Conservation (phyloP, 2,329 filamentous ascomycete genomes). For the Neopestalotiopsis sp. region DNA sequence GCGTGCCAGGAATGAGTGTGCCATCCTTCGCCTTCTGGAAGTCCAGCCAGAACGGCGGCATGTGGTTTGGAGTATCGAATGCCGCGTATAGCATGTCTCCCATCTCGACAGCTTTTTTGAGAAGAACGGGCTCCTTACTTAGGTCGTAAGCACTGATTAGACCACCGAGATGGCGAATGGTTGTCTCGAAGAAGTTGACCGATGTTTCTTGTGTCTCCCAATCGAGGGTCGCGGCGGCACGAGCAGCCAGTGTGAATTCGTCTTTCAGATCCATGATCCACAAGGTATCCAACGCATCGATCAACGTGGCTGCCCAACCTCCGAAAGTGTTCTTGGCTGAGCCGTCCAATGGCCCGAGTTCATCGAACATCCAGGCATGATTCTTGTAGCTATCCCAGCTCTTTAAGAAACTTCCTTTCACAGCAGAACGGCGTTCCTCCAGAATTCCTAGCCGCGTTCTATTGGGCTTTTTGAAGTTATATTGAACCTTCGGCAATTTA, state of each 20-base stretch:
- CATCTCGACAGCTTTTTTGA: slow-evolving; percentile 51
- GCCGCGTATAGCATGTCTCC: slow-evolving; percentile 54
- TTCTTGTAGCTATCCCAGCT: slow-evolving; percentile 58
- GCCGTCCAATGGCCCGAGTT: slow-evolving; percentile 55
- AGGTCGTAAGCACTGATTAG: slow-evolving; percentile 52
- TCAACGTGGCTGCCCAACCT: slow-evolving; percentile 63
- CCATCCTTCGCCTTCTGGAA: slow-evolving; percentile 47
- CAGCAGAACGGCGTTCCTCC: slow-evolving; percentile 37
- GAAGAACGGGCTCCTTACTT: slow-evolving; percentile 44
- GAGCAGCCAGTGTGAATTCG: slow-evolving; percentile 61
- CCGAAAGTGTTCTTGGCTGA: slow-evolving; percentile 54
- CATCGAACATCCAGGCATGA: slow-evolving; percentile 58
- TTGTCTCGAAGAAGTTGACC: slow-evolving; percentile 52
- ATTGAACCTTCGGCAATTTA: slow-evolving; percentile 28
- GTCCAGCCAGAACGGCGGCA: slow-evolving; percentile 62
- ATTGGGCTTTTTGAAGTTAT: slow-evolving; percentile 39
- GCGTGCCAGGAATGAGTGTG: slow-evolving; percentile 38
- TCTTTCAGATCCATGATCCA: slow-evolving; percentile 65
- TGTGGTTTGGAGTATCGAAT: slow-evolving; percentile 54
- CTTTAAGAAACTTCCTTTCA: slow-evolving; percentile 49
- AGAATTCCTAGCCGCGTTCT: slow-evolving; percentile 32
- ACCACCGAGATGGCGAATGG: slow-evolving; percentile 53
- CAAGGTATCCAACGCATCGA: slow-evolving; percentile 66
- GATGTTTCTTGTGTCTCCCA: slow-evolving; percentile 48
- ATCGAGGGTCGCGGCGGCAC: slow-evolving; percentile 54